Base-by-base conservation (phyloP, 2,329 filamentous ascomycete genomes). In the Pseudocercospora fuligena region DNA sequence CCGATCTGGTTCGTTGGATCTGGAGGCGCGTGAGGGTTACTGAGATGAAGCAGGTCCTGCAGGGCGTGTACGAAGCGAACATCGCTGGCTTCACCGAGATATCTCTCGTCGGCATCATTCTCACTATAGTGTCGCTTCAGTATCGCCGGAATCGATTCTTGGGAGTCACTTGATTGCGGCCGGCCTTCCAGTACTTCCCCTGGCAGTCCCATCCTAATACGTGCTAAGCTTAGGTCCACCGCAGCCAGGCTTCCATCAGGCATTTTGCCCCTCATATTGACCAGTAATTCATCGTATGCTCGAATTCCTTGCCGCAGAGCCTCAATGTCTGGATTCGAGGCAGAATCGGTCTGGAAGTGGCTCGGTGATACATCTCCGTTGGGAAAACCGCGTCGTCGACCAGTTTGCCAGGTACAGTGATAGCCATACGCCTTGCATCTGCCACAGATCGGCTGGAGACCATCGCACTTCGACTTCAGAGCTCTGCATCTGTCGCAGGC, bases 341-440 rank as follows among this genome's bases (percentile, higher is more conserved):
- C 40, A n/a, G n/a, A 36, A 6, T 31, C 51, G 19, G 16, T 11
- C 23, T 61, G 47, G 23, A 31, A 57, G 29, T 29, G 23, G 25
- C 11, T 19, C 6, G 51, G 27, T 19, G 61, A 59, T 19, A 56
- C 58, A 23, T 60, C 56, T n/a, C 60, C 54, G 19, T 63, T 57
- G 11, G 66, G 64, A 21, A 49, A 51, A 12, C 66, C 66, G 23
- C 66, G 66, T 16, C 63, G 60, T 23, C 59, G 60, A 23, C 66
- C 66, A 14, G 60, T 40, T 14, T 68, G 51, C 63, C 66, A 68
- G 25, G 46, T 65, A 56, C 66, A 68, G 19, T 33, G 29, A 40
- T 68, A 66, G n/a, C 66, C 66, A 29, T 68, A 68, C 23, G 66
- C 60, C 27, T 59, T 66, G 46, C 66, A 68, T 51, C 63, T 53